phyloP scores from a whole-genome alignment of 2,329 filamentous ascomycete species.

The Ophiostoma triangulosporum region DNA sequence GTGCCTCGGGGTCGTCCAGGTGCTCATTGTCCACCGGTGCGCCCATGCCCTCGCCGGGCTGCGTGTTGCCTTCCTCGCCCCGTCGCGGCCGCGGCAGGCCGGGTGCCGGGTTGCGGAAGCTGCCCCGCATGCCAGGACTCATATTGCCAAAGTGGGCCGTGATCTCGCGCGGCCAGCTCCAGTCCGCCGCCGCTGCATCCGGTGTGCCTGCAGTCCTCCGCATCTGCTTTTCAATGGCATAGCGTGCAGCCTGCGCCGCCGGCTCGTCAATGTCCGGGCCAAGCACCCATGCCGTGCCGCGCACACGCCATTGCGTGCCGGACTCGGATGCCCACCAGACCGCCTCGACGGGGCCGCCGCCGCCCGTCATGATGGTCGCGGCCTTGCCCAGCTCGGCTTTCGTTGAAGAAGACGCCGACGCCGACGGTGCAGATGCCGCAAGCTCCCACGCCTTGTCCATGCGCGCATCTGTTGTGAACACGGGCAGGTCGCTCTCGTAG shows the following conservation, averaged over 20 bases:
- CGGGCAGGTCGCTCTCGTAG: slow-evolving; percentile 65
- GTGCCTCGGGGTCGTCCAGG: slow-evolving; percentile 55
- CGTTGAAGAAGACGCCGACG: too few species aligned
- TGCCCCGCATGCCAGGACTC: slow-evolving; percentile 64
- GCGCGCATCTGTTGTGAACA: slow-evolving; percentile 76
- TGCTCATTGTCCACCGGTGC: slow-evolving; percentile 55
- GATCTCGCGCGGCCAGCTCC: slow-evolving; percentile 70
- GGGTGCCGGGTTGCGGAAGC: slow-evolving; percentile 59
- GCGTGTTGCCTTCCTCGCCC: slow-evolving; percentile 25
- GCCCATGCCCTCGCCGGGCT: slow-evolving; percentile 26
- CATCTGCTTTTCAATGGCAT: slow-evolving; percentile 43
- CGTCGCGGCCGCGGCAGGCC: slow-evolving; percentile 43
- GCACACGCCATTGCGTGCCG: slow-evolving; percentile 72
- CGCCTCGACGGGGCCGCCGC: slow-evolving; percentile 55
- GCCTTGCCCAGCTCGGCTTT: slow-evolving; percentile 24
- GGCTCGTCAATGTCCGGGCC: slow-evolving; percentile 44
- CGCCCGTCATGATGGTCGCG: slow-evolving; percentile 25
- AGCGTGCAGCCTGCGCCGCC: slow-evolving; percentile 57
- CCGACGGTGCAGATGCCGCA: slow-evolving; percentile 34
- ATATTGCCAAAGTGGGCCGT: slow-evolving; percentile 85
- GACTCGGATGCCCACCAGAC: slow-evolving; percentile 70
- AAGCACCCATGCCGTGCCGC: slow-evolving; percentile 63
- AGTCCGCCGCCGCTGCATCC: slow-evolving; percentile 24
- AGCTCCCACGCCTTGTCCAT: slow-evolving; percentile 76
- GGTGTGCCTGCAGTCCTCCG: slow-evolving; percentile 19